Evolutionary conservation across 1,139 yeast genomes (phyloP).

Genomic region (Yamadazyma songkhlaensis): DNA sequence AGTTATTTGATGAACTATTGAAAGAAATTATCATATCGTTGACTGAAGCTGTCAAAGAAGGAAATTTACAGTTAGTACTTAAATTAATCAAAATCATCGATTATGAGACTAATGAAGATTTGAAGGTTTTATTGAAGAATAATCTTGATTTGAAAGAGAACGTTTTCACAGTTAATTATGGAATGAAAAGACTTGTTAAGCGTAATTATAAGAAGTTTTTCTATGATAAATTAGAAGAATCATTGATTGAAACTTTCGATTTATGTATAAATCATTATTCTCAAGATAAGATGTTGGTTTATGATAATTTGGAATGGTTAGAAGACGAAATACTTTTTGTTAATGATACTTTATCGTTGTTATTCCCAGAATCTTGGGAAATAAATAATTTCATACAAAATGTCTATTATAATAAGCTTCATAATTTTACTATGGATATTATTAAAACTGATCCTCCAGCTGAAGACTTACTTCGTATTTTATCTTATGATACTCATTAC

Average conservation of each 20-base stretch:
- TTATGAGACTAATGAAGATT: slow-evolving; percentile 75
- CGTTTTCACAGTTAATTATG: slow-evolving; percentile 23
- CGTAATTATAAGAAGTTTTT: slow-evolving; percentile 70
- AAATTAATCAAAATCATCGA: slow-evolving; percentile 77
- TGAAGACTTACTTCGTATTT: slow-evolving; percentile 55
- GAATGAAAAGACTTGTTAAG: slow-evolving; percentile 39
- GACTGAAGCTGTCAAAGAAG: slow-evolving; percentile 68
- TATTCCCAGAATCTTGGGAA: slow-evolving; percentile 73
- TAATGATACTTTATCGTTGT: slow-evolving; percentile 52
- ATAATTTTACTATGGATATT: slow-evolving; percentile 58
- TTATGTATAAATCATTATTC: slow-evolving; percentile 60
- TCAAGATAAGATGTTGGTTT: slow-evolving; percentile 54
- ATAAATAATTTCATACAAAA: slow-evolving; percentile 60
- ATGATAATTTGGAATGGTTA: slow-evolving; percentile 78
- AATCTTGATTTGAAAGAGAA: slow-evolving; percentile 33
- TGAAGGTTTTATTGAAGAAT: slow-evolving; percentile 52
- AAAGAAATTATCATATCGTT: slow-evolving; percentile 59
- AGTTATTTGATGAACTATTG: slow-evolving; percentile 64
- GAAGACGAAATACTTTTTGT: slow-evolving; percentile 75
- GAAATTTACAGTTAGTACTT: slow-evolving; percentile 64
- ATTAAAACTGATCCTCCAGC: slow-evolving; percentile 76
- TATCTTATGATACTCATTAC: slow-evolving; percentile 76
- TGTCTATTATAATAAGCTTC: slow-evolving; percentile 67
- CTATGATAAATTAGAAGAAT: slow-evolving; percentile 55
- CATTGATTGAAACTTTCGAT: slow-evolving; percentile 63